These are phyloP conservation scores for Sindora glabra DNA, from an alignment of 306 rosid species.

Conservation along the genomic window DNA sequence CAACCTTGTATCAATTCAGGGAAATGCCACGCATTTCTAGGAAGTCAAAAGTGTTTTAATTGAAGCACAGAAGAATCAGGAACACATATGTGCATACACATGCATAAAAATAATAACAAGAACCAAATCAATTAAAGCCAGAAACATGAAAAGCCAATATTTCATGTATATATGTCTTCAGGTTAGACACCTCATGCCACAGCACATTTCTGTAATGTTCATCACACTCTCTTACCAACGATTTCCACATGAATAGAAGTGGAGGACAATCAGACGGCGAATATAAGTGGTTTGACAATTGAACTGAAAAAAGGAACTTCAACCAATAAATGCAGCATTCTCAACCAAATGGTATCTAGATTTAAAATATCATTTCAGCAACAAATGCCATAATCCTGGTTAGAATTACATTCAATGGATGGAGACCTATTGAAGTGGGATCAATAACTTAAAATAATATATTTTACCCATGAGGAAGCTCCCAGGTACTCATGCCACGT, in stretches of 20 bases:
- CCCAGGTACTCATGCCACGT: constrained; percentile 99
- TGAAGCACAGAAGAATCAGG: not conserved
- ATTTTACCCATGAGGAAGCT: constrained; percentile 89
- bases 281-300: too few species aligned
- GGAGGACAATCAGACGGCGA: not conserved
- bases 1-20: constrained; percentile 6
- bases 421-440: not conserved
- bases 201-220: not conserved
- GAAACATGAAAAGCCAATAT: not conserved
- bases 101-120: not conserved
- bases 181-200: not conserved
- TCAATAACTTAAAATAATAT: not conserved
- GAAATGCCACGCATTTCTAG: not conserved
- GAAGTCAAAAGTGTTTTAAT: not conserved
- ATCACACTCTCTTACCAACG: not conserved
- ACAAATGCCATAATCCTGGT: not conserved
- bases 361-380: not conserved
- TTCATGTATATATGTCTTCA: not conserved
- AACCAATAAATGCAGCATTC: not conserved
- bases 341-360: not conserved
- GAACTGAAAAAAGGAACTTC: too few species aligned
- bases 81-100: not conserved
- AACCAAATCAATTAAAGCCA: not conserved
- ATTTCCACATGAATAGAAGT: not conserved
- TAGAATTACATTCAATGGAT: not conserved